Conservation (phyloP, 108 stramenopile species). For the Cylindrotheca closterium region DNA sequence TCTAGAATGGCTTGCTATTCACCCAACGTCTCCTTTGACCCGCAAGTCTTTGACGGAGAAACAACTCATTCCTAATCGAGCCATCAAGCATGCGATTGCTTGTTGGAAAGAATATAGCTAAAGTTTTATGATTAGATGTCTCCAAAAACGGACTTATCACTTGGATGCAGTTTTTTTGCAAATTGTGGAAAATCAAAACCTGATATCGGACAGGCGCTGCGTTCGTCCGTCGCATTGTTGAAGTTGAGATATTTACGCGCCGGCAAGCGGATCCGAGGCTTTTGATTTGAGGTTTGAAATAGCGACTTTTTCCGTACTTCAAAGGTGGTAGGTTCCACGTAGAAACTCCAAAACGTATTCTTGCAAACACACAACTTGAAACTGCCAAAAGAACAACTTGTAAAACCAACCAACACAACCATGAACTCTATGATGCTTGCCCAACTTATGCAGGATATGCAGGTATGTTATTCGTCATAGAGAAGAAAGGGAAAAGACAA, state of each 20-base stretch:
- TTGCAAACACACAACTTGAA: neutral
- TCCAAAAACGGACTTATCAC: too few relatives aligned
- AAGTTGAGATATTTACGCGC: too few relatives aligned
- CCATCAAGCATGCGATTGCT: constrained; percentile 4
- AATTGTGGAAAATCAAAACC: too few relatives aligned
- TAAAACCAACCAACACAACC: constrained; percentile 8
- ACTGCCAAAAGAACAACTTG: neutral
- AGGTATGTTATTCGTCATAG: constrained; percentile 57
- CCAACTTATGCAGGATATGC: constrained; percentile 85
- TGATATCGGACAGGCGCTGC: too few relatives aligned
- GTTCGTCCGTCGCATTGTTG: neutral
- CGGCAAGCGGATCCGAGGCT: too few relatives aligned
- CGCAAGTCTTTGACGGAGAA: neutral
- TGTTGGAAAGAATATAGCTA: too few relatives aligned
- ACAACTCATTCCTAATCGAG: constrained; percentile 8
- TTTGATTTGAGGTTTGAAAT: neutral
- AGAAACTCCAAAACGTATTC: too few relatives aligned
- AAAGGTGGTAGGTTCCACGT: too few relatives aligned
- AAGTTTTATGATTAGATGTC: too few relatives aligned
- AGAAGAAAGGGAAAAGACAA: too few relatives aligned
- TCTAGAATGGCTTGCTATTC: constrained; percentile 6
- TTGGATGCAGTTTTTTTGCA: too few relatives aligned
- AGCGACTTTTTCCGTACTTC: too few relatives aligned
- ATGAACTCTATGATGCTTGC: constrained; percentile 81
- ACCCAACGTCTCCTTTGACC: constrained; percentile 3